Evolutionary conservation across 202 grass and related monocot genomes (phyloP).

Genomic region (Hordeum pubiflorum): DNA sequence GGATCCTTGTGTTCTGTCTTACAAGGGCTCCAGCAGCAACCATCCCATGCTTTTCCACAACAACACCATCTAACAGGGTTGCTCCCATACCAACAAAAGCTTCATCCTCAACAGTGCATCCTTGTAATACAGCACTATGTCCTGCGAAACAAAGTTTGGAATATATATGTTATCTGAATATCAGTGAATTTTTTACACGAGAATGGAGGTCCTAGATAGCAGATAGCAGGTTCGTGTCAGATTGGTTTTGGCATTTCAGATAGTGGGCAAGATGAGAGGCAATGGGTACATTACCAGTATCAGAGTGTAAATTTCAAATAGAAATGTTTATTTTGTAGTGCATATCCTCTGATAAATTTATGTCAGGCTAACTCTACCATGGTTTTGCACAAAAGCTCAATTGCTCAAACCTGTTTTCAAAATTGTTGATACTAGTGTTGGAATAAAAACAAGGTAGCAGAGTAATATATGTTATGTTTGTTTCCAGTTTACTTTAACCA

Average conservation of each 20-base stretch:
- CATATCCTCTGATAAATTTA: not conserved
- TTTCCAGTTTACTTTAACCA: not conserved
- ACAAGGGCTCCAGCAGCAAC: slow-evolving; percentile 93
- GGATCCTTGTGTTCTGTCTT: slow-evolving; percentile 91
- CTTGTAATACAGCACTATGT: slow-evolving; percentile 92
- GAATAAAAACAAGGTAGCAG: not conserved
- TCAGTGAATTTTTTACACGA: not conserved
- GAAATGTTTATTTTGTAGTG: not conserved
- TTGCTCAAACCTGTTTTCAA: not conserved
- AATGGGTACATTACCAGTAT: not conserved
- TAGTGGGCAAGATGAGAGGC: not conserved
- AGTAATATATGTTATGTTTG: not conserved
- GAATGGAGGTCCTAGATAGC: not conserved
- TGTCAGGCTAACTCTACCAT: not conserved
- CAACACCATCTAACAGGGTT: slow-evolving; percentile 75
- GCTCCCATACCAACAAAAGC: slow-evolving; percentile 96
- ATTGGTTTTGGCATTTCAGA: not conserved
- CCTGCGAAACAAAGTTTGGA: slow-evolving; percentile 36
- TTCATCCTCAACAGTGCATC: slow-evolving; percentile 94
- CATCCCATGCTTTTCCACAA: slow-evolving; percentile 93
- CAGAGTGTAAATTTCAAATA: not conserved
- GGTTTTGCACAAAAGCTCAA: not conserved
- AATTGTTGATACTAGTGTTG: not conserved
- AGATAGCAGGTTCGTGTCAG: not conserved
- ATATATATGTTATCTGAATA: slow-evolving; percentile 4